These are phyloP conservation scores for Dendrobium nobile DNA, from an alignment of 106 monocot genomes.

Conservation along the genomic window DNA sequence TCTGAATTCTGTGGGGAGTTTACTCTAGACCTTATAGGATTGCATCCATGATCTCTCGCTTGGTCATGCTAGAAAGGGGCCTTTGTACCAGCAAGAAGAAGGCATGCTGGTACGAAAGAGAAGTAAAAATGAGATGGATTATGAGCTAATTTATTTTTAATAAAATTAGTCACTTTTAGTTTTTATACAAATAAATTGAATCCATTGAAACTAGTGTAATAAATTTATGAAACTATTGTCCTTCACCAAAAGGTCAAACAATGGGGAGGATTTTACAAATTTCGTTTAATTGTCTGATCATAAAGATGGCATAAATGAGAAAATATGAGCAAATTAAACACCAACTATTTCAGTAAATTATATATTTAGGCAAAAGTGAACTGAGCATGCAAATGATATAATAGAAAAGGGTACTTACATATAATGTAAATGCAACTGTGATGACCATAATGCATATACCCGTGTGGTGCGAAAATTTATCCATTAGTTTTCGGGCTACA, in stretches of 20 bases:
- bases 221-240: not conserved
- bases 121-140: not conserved
- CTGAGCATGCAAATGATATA: not conserved
- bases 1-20: too few species aligned
- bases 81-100: not conserved
- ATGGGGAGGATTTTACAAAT: not conserved
- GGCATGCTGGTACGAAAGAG: not conserved
- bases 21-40: not conserved
- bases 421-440: slow-evolving; percentile 56
- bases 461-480: slow-evolving; percentile 48
- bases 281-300: not conserved
- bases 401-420: slow-evolving; percentile 43
- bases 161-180: not conserved
- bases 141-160: not conserved
- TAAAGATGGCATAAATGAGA: not conserved
- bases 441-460: slow-evolving; percentile 65
- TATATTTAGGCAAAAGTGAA: not conserved
- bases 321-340: not conserved
- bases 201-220: not conserved
- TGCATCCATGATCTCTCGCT: not conserved
- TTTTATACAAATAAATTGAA: not conserved
- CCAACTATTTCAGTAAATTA: not conserved
- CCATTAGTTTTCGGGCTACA: slow-evolving; percentile 72
- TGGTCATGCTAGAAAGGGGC: not conserved
- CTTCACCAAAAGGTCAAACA: not conserved